Percentiles rank a stretch among this genome's conserved stretches.
These are phyloP conservation scores for Fusarium algeriense DNA, from an alignment of 2,329 filamentous ascomycete genomes.

Conservation along the genomic window DNA sequence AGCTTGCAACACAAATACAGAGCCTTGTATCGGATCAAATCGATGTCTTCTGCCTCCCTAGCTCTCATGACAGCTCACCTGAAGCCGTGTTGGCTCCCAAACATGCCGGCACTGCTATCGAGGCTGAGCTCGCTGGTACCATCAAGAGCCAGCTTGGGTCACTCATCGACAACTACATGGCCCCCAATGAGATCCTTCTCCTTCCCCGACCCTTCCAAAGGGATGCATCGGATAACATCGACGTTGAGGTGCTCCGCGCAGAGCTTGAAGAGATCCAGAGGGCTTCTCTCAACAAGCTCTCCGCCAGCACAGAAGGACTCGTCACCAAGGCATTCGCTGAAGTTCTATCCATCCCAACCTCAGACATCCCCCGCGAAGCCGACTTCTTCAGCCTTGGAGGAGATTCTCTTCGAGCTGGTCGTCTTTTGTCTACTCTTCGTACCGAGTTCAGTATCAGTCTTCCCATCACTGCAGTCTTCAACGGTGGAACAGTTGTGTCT, in stretches of 20 bases:
- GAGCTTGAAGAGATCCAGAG: background rate
- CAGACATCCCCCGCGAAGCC: background rate
- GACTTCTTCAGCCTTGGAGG: constrained; percentile 10
- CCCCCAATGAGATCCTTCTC: background rate
- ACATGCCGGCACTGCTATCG: fast-evolving
- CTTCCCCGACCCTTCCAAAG: background rate
- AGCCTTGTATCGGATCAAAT: background rate
- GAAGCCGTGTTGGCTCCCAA: background rate
- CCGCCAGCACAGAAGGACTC: background rate
- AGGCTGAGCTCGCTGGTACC: fast-evolving
- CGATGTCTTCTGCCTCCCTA: background rate
- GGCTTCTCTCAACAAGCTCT: background rate
- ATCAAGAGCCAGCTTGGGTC: background rate
- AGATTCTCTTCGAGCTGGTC: background rate
- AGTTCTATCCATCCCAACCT: background rate
- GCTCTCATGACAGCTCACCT: background rate
- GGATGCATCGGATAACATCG: background rate
- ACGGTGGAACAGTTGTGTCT: background rate
- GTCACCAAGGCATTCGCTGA: constrained; percentile 2
- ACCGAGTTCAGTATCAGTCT: background rate
- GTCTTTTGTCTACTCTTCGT: background rate
- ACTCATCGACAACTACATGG: background rate
- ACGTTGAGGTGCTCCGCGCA: background rate
- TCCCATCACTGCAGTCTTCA: constrained; percentile 10
- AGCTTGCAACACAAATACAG: background rate